Evolutionary conservation across 371 early-diverging fungal genomes (phyloP), one percentile per base, ranked within the genome.

Genomic region (Syncephalastrum racemosum): DNA sequence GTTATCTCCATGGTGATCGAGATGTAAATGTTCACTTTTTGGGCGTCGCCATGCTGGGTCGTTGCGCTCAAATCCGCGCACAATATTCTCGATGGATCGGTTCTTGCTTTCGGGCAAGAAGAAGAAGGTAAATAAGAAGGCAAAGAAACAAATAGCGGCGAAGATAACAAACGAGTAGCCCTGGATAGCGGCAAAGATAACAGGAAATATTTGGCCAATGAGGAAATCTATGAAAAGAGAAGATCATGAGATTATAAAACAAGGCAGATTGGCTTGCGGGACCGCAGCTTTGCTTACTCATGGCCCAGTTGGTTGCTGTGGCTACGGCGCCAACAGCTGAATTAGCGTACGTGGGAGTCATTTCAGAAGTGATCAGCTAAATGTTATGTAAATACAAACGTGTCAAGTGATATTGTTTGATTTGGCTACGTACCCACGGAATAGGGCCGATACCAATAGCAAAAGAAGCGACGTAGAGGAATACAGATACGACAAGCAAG

Each of bases 391-490:
- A 31, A 10, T 10, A 31, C 10, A 12, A 31, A 31, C 12, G 12
- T 31, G 36, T 31, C 6, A 31, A 31, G 36, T 31, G 5, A 5
- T 25, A 4, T 25, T 5, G 8, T 31, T 31, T 31, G 36, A 10
- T 31, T 8, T 31, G 16, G 4, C 16, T 2, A 49, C 48, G 47
- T 56, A 56, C 56, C 89, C 92, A 93, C 8, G 92, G 90, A 43
- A 92, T 86, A 0, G 88, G 86, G 23, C 93, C 91, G 19, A 95
- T 68, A 5, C 93, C 98, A 36, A 95, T 68, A 45, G 90, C 90
- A 70, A 90, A 96, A 44, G 81, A 78, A 13, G 87, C 85, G 10
- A 90, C 85, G 72, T 90, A 94, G 18, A 86, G 45, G 63, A 90
- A 83, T 53, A 91, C 79, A 50, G 85, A 78, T 1, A 83, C 80